Percentiles rank a stretch among this genome's conserved stretches.
Evolutionary conservation across 768 basidiomycete genomes (phyloP).

Genomic region (Strobilomyces echinocephalus): DNA sequence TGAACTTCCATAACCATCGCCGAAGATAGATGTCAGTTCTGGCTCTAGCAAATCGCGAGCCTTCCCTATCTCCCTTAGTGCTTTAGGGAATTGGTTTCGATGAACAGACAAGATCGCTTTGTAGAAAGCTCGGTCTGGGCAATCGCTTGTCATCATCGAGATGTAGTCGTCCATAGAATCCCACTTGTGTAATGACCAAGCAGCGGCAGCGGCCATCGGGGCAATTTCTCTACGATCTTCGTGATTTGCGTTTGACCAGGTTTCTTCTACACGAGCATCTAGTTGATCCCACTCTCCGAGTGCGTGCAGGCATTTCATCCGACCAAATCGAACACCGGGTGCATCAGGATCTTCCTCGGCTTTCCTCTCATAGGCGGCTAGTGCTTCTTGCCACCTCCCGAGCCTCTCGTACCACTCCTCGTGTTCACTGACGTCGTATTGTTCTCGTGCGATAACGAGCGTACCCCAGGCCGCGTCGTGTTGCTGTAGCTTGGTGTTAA

Average conservation of each 20-base stretch:
- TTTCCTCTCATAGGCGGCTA: slow-evolving; percentile 79
- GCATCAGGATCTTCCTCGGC: slow-evolving; percentile 69
- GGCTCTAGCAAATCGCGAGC: slow-evolving; percentile 90
- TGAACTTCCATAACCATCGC: slow-evolving; percentile 94
- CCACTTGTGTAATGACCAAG: slow-evolving; percentile 97
- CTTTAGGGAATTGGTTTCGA: slow-evolving; percentile 92
- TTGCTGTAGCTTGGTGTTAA: slow-evolving; percentile 95
- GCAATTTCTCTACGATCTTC: slow-evolving; percentile 90
- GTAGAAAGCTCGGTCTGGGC: slow-evolving; percentile 93
- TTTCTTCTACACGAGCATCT: slow-evolving; percentile 77
- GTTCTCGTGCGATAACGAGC: slow-evolving; percentile 80
- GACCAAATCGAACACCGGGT: slow-evolving; percentile 76
- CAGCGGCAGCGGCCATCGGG: slow-evolving; percentile 94
- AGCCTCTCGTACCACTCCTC: slow-evolving; percentile 99
- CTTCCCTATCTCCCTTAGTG: slow-evolving; percentile 82
- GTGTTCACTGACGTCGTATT: slow-evolving; percentile 86
- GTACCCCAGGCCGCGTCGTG: slow-evolving; percentile 99
- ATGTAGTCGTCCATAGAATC: slow-evolving; percentile 98
- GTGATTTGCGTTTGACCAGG: slow-evolving; percentile 77
- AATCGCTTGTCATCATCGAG: slow-evolving; percentile 85
- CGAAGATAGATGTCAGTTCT: slow-evolving; percentile 85
- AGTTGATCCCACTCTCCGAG: slow-evolving; percentile 97
- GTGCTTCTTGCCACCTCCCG: slow-evolving; percentile 92
- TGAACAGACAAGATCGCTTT: slow-evolving; percentile 94
- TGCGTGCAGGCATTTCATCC: slow-evolving; percentile 94